Base-by-base conservation (phyloP, 1,139 yeast species). In the Hansenula sp. region DNA sequence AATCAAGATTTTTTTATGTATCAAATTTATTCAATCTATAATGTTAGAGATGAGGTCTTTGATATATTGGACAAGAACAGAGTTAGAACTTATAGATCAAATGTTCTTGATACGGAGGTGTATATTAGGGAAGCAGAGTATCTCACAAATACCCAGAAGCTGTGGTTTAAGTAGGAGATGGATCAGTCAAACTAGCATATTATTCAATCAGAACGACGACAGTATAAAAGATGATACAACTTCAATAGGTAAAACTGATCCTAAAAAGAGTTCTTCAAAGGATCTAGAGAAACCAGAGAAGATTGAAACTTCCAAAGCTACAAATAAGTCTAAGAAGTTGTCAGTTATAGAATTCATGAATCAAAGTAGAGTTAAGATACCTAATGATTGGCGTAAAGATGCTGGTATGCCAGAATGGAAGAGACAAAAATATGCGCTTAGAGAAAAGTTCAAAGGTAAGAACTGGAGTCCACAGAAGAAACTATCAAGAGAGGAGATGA, bases 401-500 rank as follows among this genome's bases (percentile, higher is more conserved):
- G 29, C 51, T 29, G 46, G 55, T 8, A 44, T 76, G 17, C 79
- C 82, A 0, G 69, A 71, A 32, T 89, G 96, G 94, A 65, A 76
- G 48, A 75, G 82, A 51, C 77, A 90, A 50, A 79, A 80, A 47
- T 71, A 71, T 49, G 75, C 92, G 0, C 49, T 82, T 17, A 65
- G 68, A 39, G 79, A 77, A 50, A 78, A 87, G 50, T 73, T 83
- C 45, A 73, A 77, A 3, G 72, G 72, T 2, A 60, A 65, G 34
- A 57, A 59, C 2, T 87, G 96, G 96, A 34, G 43, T 34, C 96
- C 96, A 1, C 67, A 71, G 6, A 80, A 76, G 53, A 79, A 73
- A 51, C 57, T 90, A 7, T 79, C 89, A 9, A 68, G 95, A 36
- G 80, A 75, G 34, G 79, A 84, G 16, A 85, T 89, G 73, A 78